phyloP scores from a whole-genome alignment of 495 filamentous ascomycete genomes.

The Astrothelium subdiscretum region DNA sequence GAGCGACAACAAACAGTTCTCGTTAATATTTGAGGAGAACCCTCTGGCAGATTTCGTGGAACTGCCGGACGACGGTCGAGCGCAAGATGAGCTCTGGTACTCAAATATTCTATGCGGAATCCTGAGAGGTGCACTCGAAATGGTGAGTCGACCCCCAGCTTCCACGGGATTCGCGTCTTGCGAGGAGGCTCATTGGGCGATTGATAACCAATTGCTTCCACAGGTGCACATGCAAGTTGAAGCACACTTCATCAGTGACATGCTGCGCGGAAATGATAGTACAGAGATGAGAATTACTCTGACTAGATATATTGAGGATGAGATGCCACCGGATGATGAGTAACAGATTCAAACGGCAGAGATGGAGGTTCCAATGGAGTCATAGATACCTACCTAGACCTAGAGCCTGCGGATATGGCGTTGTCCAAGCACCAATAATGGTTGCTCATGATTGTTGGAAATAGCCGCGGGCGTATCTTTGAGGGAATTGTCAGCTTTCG shows the following conservation, averaged over 20 bases:
- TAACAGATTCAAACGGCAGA: constrained; percentile 30
- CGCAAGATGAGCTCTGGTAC: constrained; percentile 96
- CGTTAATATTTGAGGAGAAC: constrained; percentile 91
- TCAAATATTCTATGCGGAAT: constrained; percentile 95
- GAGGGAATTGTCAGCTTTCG: background rate
- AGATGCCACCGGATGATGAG: constrained; percentile 93
- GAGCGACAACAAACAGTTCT: constrained; percentile 91
- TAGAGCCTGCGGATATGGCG: background rate
- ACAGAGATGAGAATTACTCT: constrained; percentile 95
- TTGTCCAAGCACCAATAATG: background rate
- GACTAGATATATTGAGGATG: constrained; percentile 92
- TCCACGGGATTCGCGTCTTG: background rate
- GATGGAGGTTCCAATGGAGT: background rate
- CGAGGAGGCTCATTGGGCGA: background rate
- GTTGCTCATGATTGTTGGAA: background rate
- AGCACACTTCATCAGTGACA: constrained; percentile 90
- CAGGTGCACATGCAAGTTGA: constrained; percentile 98
- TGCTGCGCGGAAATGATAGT: constrained; percentile 84
- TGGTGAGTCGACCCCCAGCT: constrained; percentile 44
- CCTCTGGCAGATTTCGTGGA: constrained; percentile 96
- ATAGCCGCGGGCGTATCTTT: background rate
- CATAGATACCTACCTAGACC: background rate
- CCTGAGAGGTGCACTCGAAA: constrained; percentile 80
- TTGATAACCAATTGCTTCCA: constrained; percentile 4
- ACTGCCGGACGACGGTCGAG: constrained; percentile 86